A percentile compares a stretch with the other conserved stretches of the same genome.
phyloP scores from a whole-genome alignment of 768 basidiomycete species.

The Psilocybe cubensis region DNA sequence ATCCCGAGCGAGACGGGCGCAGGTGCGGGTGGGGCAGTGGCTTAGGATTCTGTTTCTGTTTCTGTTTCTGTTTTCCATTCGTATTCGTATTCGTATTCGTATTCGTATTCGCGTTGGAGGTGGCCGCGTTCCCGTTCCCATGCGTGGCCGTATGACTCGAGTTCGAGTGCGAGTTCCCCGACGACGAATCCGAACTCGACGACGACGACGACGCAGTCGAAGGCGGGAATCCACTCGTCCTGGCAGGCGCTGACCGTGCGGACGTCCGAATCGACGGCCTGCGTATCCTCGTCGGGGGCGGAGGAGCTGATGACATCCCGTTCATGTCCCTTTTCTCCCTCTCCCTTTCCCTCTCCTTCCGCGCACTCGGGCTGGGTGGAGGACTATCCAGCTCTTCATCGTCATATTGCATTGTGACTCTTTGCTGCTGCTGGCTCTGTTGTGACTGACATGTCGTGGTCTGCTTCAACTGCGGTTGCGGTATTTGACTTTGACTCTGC shows the following conservation, averaged over 20 bases:
- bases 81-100: no score
- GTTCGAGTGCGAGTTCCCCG: slow-evolving; percentile 7
- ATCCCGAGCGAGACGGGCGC: slow-evolving; percentile 18
- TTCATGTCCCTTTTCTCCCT: neutral
- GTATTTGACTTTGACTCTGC: slow-evolving; percentile 42
- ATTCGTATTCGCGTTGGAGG: no score
- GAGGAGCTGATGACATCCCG: neutral
- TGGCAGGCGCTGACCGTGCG: slow-evolving; percentile 29
- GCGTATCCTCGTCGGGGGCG: slow-evolving; percentile 53
- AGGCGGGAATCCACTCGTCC: slow-evolving; percentile 13
- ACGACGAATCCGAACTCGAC: slow-evolving; percentile 35
- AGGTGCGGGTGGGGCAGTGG: slow-evolving; percentile 51
- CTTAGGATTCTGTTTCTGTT: no score
- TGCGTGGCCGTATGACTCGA: neutral
- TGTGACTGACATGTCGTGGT: no score
- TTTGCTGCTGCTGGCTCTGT: neutral
- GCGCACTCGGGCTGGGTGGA: slow-evolving; percentile 51
- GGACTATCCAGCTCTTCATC: slow-evolving; percentile 32
- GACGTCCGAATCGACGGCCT: slow-evolving; percentile 58
- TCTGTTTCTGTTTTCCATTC: no score
- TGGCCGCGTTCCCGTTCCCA: neutral
- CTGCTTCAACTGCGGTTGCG: neutral
- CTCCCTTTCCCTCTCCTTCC: slow-evolving; percentile 43
- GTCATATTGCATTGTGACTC: slow-evolving; percentile 23
- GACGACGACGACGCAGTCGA: slow-evolving; percentile 37